Evolutionary conservation across 352 stramenopile species (phyloP), one percentile per base, ranked within the genome.

Genomic region (Thalassiosira delicatula): DNA sequence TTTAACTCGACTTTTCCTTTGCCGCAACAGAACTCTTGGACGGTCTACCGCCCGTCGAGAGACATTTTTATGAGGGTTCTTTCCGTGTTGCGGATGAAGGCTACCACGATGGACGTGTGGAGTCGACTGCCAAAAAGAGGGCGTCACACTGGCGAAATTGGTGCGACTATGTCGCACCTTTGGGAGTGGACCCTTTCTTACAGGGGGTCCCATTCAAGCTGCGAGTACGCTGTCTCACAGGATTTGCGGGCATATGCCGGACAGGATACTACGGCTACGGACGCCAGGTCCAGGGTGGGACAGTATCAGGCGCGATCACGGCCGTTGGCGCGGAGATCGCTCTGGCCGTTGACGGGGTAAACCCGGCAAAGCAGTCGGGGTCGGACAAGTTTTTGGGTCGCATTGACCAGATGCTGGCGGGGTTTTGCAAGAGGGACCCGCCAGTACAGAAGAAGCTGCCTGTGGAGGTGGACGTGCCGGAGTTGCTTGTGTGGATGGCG

Each of bases 1-100:
- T 84, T 82, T 27, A 87, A 84, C 46, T 46, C 29, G 2, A 1
- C 0, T 25, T 87, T 81, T 30, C 74, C 74, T 0, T 30, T 87
- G 0, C 80, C 80, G 14, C 3, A 57, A 25, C 66, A 84, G 75
- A 42, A 60, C 25, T 84, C 46, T 25, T 87, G 79, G 75, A 76
- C 17, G 5, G 66, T 71, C 3, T 87, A 73, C 67, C 60, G 61
- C 8, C 12, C 83, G 9, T 40, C 56, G 1, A 70, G 49, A 29
- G 40, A 30, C 25, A 29, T 83, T 12, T 23, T 37, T 83, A 79
- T 23, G 46, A 54, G 40, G 33, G 67, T 83, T 25, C 75, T 79
- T 70, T 79, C 59, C 3, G 17, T 65, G n/a, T 42, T 83, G 73
- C 66, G 29, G 79, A 83, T 27, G 9, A 1, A 29, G 79, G 29